phyloP scores from a whole-genome alignment of 176 grass and related monocot species.

The Carex cristatella region DNA sequence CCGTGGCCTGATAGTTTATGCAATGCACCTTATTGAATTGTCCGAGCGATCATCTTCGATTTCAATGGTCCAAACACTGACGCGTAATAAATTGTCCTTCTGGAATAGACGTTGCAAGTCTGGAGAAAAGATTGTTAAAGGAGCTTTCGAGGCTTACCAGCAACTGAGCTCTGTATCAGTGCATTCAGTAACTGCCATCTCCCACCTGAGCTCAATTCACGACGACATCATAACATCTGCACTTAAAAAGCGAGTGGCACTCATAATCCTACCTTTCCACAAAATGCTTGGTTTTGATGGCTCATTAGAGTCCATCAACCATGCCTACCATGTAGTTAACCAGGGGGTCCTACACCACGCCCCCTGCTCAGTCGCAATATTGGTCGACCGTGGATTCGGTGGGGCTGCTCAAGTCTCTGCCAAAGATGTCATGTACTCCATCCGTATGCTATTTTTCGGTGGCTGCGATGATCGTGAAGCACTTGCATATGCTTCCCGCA shows the following conservation, averaged over 20 bases:
- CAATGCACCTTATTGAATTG: slow-evolving; percentile 66
- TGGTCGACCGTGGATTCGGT: slow-evolving; percentile 72
- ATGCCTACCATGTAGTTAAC: slow-evolving; percentile 55
- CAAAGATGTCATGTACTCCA: slow-evolving; percentile 37
- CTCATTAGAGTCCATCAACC: slow-evolving; percentile 36
- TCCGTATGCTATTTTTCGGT: slow-evolving; percentile 53
- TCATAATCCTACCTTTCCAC: slow-evolving; percentile 68
- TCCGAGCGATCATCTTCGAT: slow-evolving; percentile 65
- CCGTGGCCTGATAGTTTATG: slow-evolving; percentile 39
- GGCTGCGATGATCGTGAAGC: slow-evolving; percentile 5
- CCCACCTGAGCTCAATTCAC: slow-evolving; percentile 62
- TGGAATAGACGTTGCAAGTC: slow-evolving; percentile 38
- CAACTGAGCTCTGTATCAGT: slow-evolving; percentile 60
- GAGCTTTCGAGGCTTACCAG: slow-evolving; percentile 75
- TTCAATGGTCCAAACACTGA: slow-evolving; percentile 47
- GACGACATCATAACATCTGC: slow-evolving; percentile 54
- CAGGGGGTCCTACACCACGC: slow-evolving; percentile 49
- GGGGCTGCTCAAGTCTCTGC: slow-evolving; percentile 49
- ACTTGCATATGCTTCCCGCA: slow-evolving; percentile 11
- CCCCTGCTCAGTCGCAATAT: slow-evolving; percentile 57
- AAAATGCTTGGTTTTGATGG: slow-evolving; percentile 42
- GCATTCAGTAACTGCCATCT: slow-evolving; percentile 58
- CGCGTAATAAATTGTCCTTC: slow-evolving; percentile 46
- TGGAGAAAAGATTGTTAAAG: slow-evolving; percentile 33
- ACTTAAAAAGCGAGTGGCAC: slow-evolving; percentile 28